Conservation (phyloP, 805 yeast species). For the Cyberlindnera euphorbiiphila region DNA sequence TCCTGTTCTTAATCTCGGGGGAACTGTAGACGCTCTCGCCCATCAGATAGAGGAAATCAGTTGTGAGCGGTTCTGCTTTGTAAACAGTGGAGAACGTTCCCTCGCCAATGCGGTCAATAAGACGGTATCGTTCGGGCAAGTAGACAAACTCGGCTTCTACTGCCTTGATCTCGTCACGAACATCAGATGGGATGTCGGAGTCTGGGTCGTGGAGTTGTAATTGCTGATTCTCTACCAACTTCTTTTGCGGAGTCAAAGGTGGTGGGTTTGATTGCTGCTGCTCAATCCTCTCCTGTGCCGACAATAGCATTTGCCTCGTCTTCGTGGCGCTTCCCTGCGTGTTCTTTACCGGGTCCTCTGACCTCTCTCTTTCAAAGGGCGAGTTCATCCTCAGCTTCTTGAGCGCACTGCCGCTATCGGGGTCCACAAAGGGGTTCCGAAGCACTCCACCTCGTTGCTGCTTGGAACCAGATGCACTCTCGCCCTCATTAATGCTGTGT, state of each 20-base stretch:
- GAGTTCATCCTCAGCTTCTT: conserved; percentile 20
- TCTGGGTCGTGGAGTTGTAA: conserved; percentile 23
- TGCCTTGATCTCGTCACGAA: conserved; percentile 53
- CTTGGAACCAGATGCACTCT: conserved; percentile 1
- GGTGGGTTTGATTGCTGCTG: neutral
- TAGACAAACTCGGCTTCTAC: conserved; percentile 53
- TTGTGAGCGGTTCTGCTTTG: conserved; percentile 53
- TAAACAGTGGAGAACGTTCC: conserved; percentile 92
- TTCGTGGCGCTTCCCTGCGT: conserved; percentile 1
- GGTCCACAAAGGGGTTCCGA: conserved; percentile 22
- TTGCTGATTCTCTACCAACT: neutral
- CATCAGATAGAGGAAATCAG: conserved; percentile 32
- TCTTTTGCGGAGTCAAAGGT: neutral
- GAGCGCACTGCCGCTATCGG: conserved; percentile 4
- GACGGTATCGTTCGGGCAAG: conserved; percentile 34
- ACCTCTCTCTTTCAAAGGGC: conserved; percentile 15
- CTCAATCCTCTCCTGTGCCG: conserved; percentile 1
- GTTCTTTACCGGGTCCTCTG: neutral
- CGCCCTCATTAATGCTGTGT: neutral
- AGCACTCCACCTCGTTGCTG: conserved; percentile 1
- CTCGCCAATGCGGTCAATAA: conserved; percentile 55
- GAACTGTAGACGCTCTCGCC: conserved; percentile 33
- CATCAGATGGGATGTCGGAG: conserved; percentile 45
- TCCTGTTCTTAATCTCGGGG: conserved; percentile 23
- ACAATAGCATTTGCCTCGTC: conserved; percentile 5